Percentiles rank a stretch among this genome's conserved stretches.
Conservation (phyloP, 306 rosid genomes). For the Oxytropis ochrocephala region DNA sequence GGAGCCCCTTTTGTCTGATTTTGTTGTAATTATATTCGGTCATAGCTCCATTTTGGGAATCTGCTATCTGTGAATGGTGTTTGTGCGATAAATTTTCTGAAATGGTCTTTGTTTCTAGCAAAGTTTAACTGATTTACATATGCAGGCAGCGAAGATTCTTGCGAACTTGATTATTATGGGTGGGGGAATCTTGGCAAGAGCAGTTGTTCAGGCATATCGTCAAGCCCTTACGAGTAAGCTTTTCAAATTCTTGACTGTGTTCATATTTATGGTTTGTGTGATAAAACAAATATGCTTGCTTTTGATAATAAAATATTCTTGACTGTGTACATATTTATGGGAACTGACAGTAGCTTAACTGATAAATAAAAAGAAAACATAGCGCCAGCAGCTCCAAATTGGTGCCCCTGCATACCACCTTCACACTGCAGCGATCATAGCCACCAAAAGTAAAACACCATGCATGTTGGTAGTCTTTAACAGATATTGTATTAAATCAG, state of each 20-base stretch:
- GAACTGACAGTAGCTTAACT: too few relatives aligned
- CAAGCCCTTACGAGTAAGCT: slow-evolving; percentile 75
- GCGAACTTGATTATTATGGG: slow-evolving; percentile 80
- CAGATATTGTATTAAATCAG: too few relatives aligned
- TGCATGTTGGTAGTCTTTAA: too few relatives aligned
- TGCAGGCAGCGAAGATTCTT: slow-evolving; percentile 83
- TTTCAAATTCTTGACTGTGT: neutral
- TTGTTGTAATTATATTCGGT: neutral
- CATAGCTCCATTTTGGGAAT: neutral
- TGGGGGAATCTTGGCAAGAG: slow-evolving; percentile 70
- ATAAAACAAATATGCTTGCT: neutral
- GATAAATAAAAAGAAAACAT: too few relatives aligned
- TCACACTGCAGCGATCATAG: too few relatives aligned
- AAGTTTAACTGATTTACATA: neutral
- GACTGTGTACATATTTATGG: too few relatives aligned
- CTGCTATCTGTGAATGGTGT: neutral
- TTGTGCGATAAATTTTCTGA: neutral
- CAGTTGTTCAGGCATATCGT: slow-evolving; percentile 76
- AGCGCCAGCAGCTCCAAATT: too few relatives aligned
- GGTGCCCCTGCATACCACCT: too few relatives aligned
- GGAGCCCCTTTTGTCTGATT: neutral
- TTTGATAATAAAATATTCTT: too few relatives aligned
- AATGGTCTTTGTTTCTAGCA: neutral
- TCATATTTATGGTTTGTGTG: neutral
- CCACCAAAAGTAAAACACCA: too few relatives aligned